A percentile compares a stretch with the other conserved stretches of the same genome.
Conservation (phyloP, 352 stramenopile species). For the Elongisporangium senticosum region DNA sequence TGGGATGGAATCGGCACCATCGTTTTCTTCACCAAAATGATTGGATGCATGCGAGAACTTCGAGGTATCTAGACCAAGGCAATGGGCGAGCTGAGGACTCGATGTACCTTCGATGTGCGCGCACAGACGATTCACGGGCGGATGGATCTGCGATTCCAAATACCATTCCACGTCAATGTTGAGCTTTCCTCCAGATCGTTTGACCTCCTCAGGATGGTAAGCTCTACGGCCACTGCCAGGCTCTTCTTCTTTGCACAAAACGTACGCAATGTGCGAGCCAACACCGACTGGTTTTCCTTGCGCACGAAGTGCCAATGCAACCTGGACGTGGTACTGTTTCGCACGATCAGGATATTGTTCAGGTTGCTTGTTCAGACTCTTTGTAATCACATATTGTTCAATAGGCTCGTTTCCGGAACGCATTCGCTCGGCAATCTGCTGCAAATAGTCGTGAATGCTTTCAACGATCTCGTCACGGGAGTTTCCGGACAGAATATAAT, state of each 20-base stretch:
- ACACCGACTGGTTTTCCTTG: constrained; percentile 95
- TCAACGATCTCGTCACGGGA: constrained; percentile 94
- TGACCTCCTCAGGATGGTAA: constrained; percentile 87
- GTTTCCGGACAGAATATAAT: constrained; percentile 96
- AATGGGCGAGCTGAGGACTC: constrained; percentile 91
- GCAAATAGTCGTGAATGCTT: constrained; percentile 95
- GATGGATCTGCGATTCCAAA: constrained; percentile 94
- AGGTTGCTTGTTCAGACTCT: constrained; percentile 98
- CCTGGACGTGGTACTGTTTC: constrained; percentile 96
- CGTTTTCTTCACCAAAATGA: constrained; percentile 81
- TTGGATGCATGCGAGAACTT: constrained; percentile 89
- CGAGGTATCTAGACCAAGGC: constrained; percentile 94
- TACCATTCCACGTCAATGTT: constrained; percentile 97
- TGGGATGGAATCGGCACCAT: constrained; percentile 80
- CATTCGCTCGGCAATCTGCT: constrained; percentile 90
- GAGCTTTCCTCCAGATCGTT: constrained; percentile 68
- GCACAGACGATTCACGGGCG: constrained; percentile 96
- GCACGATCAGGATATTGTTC: constrained; percentile 97
- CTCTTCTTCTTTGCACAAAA: constrained; percentile 92
- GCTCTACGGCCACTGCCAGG: constrained; percentile 60
- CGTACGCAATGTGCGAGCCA: constrained; percentile 98
- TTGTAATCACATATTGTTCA: constrained; percentile 99
- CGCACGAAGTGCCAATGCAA: constrained; percentile 94
- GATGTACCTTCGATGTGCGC: constrained; percentile 98
- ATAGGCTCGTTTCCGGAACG: constrained; percentile 91